A percentile compares a stretch with the other conserved stretches of the same genome.
Conservation (phyloP, 1,139 yeast species). For the Hemisphaericaspora xylanilytica region DNA sequence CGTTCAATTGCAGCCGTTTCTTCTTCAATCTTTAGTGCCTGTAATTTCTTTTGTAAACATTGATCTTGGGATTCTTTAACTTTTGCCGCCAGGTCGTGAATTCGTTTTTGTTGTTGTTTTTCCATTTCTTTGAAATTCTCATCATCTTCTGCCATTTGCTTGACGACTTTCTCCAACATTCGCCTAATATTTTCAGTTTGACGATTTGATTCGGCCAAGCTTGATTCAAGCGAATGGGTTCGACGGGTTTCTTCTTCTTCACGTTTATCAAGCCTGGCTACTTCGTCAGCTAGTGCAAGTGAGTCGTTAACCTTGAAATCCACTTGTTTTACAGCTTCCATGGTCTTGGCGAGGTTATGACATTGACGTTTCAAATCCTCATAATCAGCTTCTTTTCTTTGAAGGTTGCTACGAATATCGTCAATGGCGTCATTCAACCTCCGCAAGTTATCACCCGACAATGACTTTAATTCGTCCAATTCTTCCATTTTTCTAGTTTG, state of each 20-base stretch:
- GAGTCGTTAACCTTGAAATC: slow-evolving; percentile 51
- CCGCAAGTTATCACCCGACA: slow-evolving; percentile 61
- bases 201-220: neutral
- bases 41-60: neutral
- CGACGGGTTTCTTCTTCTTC: slow-evolving; percentile 44
- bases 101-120: neutral
- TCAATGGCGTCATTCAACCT: slow-evolving; percentile 53
- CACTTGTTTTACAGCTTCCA: slow-evolving; percentile 47
- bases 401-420: slow-evolving; percentile 52
- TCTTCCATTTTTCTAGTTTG: slow-evolving; percentile 58
- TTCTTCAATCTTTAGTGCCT: neutral
- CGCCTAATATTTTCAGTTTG: neutral
- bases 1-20: neutral
- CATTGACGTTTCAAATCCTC: slow-evolving; percentile 46
- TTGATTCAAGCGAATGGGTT: neutral
- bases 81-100: neutral
- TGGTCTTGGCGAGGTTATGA: slow-evolving; percentile 52
- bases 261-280: slow-evolving; percentile 43
- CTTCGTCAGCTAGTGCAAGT: slow-evolving; percentile 55
- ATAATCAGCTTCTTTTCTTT: slow-evolving; percentile 39
- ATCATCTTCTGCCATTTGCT: neutral
- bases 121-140: neutral
- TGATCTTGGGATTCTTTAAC: neutral
- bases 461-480: slow-evolving; percentile 57
- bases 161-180: neutral